A percentile compares a stretch with the other conserved stretches of the same genome.
These are phyloP conservation scores for Ustilago bromivora DNA, from an alignment of 1,284 basidiomycete genomes.

Conservation along the genomic window DNA sequence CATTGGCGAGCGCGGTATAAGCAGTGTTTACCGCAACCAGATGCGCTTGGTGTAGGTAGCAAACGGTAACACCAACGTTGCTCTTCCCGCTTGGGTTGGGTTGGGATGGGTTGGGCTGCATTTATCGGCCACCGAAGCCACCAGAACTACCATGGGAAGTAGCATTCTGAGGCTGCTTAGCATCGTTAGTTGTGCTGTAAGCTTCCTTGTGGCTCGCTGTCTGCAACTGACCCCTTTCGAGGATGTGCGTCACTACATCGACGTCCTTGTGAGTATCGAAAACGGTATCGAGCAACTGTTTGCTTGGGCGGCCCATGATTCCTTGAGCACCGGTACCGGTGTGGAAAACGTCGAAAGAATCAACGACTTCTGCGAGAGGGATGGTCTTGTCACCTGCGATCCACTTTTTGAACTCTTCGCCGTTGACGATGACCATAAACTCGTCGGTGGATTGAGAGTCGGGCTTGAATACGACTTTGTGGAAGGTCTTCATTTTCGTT, in stretches of 20 bases:
- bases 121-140: slow-evolving; percentile 55
- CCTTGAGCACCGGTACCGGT: slow-evolving; percentile 70
- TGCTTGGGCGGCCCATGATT: slow-evolving; percentile 68
- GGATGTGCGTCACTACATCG: slow-evolving; percentile 66
- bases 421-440: slow-evolving; percentile 69
- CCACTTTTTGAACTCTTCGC: slow-evolving; percentile 69
- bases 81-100: too few species aligned
- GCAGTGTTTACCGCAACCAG: not conserved
- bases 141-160: slow-evolving; percentile 40
- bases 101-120: not conserved
- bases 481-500: slow-evolving; percentile 45
- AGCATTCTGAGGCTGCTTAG: slow-evolving; percentile 46
- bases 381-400: slow-evolving; percentile 69
- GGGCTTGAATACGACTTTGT: slow-evolving; percentile 68
- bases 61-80: too few species aligned
- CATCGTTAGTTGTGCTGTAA: slow-evolving; percentile 62
- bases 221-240: slow-evolving; percentile 67
- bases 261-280: slow-evolving; percentile 68
- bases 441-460: slow-evolving; percentile 70
- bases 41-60: too few species aligned
- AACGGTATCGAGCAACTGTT: slow-evolving; percentile 70
- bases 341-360: slow-evolving; percentile 70
- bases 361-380: slow-evolving; percentile 70
- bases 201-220: slow-evolving; percentile 53
- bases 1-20: not conserved